Conservation (phyloP, 1,284 basidiomycete species). For the Lentinula novae-zelandiae region DNA sequence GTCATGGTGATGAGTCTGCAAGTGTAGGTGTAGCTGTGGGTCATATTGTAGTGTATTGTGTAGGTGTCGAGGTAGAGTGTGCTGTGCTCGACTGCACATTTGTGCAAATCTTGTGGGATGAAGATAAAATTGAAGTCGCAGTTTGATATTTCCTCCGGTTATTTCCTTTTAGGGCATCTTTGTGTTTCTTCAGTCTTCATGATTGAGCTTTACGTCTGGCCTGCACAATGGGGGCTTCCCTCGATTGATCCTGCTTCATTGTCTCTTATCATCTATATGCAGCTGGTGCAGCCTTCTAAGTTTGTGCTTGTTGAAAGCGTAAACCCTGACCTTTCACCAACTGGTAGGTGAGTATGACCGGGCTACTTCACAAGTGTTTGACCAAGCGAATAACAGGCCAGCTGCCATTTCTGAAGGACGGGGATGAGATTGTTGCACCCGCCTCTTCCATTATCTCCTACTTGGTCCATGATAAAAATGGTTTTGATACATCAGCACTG, state of each 20-base stretch:
- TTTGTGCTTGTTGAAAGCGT: slow-evolving; percentile 49
- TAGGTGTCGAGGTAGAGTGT: no score
- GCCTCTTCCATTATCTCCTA: slow-evolving; percentile 63
- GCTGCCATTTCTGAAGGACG: slow-evolving; percentile 66
- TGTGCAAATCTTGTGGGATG: no score
- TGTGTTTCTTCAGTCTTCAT: not conserved
- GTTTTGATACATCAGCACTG: slow-evolving; percentile 33
- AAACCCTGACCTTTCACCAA: slow-evolving; percentile 73
- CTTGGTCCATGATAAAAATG: slow-evolving; percentile 33
- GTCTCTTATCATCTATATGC: slow-evolving; percentile 61
- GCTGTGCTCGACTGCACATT: no score
- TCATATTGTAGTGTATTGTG: no score
- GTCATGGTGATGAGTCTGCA: no score
- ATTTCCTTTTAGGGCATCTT: not conserved
- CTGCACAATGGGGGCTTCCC: slow-evolving; percentile 55
- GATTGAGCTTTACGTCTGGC: slow-evolving; percentile 59
- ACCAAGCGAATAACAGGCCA: slow-evolving; percentile 43
- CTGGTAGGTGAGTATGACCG: slow-evolving; percentile 48
- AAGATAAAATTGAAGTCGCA: no score
- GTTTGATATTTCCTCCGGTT: no score
- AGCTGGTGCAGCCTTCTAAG: slow-evolving; percentile 58
- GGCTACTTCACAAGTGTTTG: not conserved
- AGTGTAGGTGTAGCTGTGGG: no score
- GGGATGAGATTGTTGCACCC: slow-evolving; percentile 44
- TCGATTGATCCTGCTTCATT: slow-evolving; percentile 67